Percentiles rank a stretch among this genome's conserved stretches.
Conservation (phyloP, 352 stramenopile species). For the Phytophthora multivora region DNA sequence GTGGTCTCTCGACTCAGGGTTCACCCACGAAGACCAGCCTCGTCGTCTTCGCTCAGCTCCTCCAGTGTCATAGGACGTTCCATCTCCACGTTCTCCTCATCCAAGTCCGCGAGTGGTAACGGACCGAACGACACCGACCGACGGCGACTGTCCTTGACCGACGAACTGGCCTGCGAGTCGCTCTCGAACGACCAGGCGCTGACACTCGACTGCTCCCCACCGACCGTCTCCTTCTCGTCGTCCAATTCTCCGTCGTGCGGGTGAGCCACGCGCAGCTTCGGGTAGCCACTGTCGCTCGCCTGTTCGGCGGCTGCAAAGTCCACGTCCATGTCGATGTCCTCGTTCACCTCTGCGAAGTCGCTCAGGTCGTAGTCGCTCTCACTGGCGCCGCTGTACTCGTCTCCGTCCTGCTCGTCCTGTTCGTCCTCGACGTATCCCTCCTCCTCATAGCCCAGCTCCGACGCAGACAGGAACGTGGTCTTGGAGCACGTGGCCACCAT, state of each 20-base stretch:
- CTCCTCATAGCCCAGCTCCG: constrained; percentile 25
- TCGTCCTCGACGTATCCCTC: constrained; percentile 37
- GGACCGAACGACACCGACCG: constrained; percentile 40
- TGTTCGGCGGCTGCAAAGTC: constrained; percentile 14
- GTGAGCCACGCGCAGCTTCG: constrained; percentile 21
- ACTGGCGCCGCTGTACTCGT: constrained; percentile 41
- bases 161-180: constrained; percentile 32
- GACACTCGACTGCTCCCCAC: constrained; percentile 21
- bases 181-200: constrained; percentile 38
- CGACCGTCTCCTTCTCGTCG: constrained; percentile 16
- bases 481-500: constrained; percentile 53
- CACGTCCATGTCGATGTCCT: constrained; percentile 36
- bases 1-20: not conserved
- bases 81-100: constrained; percentile 26
- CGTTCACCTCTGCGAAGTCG: constrained; percentile 33
- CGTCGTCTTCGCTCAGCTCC: constrained; percentile 29
- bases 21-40: not conserved
- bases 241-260: not conserved
- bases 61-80: constrained; percentile 13
- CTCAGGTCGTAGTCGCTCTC: constrained; percentile 47
- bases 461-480: constrained; percentile 31
- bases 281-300: constrained; percentile 9
- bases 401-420: constrained; percentile 27
- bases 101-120: constrained; percentile 15
- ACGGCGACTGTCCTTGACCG: constrained; percentile 27